Conservation (phyloP, 352 stramenopile genomes). For the Phytophthora tubulina region DNA sequence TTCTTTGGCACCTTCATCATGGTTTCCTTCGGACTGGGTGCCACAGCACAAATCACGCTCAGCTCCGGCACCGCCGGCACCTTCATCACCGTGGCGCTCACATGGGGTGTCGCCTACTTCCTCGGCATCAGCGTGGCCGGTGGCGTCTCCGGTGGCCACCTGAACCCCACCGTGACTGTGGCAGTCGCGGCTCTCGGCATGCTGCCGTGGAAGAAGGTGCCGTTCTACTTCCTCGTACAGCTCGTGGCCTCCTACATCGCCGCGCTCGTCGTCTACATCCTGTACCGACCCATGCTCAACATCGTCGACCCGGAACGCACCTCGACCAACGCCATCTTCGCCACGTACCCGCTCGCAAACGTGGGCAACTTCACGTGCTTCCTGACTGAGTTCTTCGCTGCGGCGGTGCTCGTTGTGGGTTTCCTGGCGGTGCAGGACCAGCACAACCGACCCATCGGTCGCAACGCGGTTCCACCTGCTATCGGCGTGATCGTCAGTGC, state of each 20-base stretch:
- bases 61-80: slow-evolving; percentile 47
- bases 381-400: slow-evolving; percentile 49
- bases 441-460: slow-evolving; percentile 76
- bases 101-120: slow-evolving; percentile 67
- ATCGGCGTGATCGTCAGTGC: slow-evolving; percentile 78
- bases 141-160: slow-evolving; percentile 61
- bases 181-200: slow-evolving; percentile 52
- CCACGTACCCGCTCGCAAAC: slow-evolving; percentile 46
- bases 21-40: slow-evolving; percentile 55
- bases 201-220: slow-evolving; percentile 57
- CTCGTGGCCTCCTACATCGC: slow-evolving; percentile 50
- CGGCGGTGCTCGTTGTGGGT: slow-evolving; percentile 63
- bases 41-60: slow-evolving; percentile 57
- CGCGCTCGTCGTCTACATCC: slow-evolving; percentile 50
- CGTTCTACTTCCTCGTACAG: slow-evolving; percentile 55
- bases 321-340: slow-evolving; percentile 48
- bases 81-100: slow-evolving; percentile 63
- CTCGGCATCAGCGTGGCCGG: slow-evolving; percentile 56
- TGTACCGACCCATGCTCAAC: slow-evolving; percentile 63
- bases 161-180: slow-evolving; percentile 65
- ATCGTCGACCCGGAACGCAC: slow-evolving; percentile 45
- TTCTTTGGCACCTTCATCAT: slow-evolving; percentile 66
- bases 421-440: slow-evolving; percentile 79
- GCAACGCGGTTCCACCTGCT: slow-evolving; percentile 72
- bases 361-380: slow-evolving; percentile 51